Conservation (phyloP, 192 early-diverging fungal species). For the Paraglomus brasilianum region DNA sequence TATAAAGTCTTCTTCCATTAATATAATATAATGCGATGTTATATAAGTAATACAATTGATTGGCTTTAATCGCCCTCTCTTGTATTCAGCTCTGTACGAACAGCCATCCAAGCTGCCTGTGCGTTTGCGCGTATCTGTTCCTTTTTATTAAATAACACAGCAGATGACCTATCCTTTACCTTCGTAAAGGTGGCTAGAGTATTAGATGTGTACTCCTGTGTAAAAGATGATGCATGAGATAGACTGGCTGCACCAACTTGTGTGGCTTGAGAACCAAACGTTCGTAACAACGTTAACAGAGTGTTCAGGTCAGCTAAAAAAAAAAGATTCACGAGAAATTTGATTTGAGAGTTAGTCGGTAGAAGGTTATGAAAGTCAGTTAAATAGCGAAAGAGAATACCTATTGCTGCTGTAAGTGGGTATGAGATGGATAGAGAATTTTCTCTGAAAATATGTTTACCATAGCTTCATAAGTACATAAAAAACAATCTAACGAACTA, state of each 20-base stretch:
- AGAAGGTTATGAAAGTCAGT: not conserved
- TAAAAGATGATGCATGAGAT: not conserved
- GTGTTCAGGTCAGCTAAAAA: constrained; percentile 17
- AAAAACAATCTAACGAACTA: not conserved
- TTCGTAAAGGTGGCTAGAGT: not conserved
- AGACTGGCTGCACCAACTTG: not conserved
- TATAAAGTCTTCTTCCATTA: not conserved
- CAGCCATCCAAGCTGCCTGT: not conserved
- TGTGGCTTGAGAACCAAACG: constrained; percentile 13
- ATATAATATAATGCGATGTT: not conserved
- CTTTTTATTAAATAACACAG: not conserved
- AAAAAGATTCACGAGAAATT: not conserved
- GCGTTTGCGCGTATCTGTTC: not conserved
- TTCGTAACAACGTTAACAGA: constrained; percentile 3
- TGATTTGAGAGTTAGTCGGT: not conserved
- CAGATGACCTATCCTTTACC: not conserved
- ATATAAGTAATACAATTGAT: constrained; percentile 16
- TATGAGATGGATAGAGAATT: constrained; percentile 24
- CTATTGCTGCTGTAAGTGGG: not conserved
- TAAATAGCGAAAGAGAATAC: not conserved
- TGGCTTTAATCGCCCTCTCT: not conserved
- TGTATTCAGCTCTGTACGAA: not conserved
- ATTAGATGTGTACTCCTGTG: not conserved
- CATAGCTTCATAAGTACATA: not conserved
- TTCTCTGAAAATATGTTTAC: not conserved